Evolutionary conservation across 768 basidiomycete genomes (phyloP), one percentile per base, ranked within the genome.

Genomic region (Suillus luteus): DNA sequence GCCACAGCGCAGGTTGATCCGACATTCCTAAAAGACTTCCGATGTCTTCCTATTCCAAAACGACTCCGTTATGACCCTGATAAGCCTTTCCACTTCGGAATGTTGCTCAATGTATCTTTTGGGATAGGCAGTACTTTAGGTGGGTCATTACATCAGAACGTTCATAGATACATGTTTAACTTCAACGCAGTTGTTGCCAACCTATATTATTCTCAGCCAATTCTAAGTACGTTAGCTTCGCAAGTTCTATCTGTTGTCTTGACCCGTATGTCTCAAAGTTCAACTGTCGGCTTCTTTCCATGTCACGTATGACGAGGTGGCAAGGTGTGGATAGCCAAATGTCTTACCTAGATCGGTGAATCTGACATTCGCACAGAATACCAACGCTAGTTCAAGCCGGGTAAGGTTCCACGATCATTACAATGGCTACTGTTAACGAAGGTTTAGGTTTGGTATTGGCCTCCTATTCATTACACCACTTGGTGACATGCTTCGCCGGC

Each of bases 171-270:
- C 17, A 1, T 58, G 15, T 59, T 22, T n/a, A 19, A 41, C 19
- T 11, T 44, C n/a, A 60, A 35, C 41, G 10, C 52, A 75, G 75
- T 67, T 54, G 86, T 86, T 35, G 83, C 86, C 33, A 93, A 94
- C 71, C 76, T 95, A 57, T 94, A 93, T 71, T 95, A 93, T 65
- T 90, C 87, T 65, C 91, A 92, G 75, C 92, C 92, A 9, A 75
- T 94, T 64, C 77, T 93, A 11, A 90, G 91, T 86, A 70, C 70
- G 82, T 76, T 67, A 2, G 35, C 24, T 49, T 27, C 41, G 31
- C 2, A n/a, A 63, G 12, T 35, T 62, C 64, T 8, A 65, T 31
- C 2, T 12, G 2, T 55, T 43, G 2, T 27, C 55, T 24, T 43
- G 72, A 41, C 31, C 4, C 15, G 17, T 35, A 27, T 49, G 2